Evolutionary conservation across 2,329 filamentous ascomycete genomes (phyloP), one percentile per base, ranked within the genome.

Genomic region (Trichoderma afroharzianum): DNA sequence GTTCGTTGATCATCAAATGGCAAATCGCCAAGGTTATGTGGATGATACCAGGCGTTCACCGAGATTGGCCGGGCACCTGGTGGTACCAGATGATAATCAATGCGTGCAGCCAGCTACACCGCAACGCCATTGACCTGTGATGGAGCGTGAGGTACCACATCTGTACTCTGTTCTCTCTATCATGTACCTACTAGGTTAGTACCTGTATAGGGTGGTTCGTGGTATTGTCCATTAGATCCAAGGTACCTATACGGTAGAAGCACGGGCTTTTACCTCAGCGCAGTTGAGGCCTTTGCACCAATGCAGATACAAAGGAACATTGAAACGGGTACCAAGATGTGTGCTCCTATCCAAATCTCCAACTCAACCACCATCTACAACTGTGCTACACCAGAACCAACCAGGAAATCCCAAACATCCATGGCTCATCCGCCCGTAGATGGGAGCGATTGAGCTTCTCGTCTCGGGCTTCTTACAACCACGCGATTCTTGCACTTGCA

Each of bases 1-100:
- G 63, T 67, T 67, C 50, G 63, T 39, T 58, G 33, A 67, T 67
- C 50, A 67, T n/a, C n/a, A n/a, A n/a, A n/a, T 28, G 26, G 39
- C 8, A 21, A n/a, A n/a, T 39, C n/a, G 33, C 11, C 21, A 18
- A 21, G 21, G 61, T 26, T 36, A 14, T 26, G 36, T 47, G 63
- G 30, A 36, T 26, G 24, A 9, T 55, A 15, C 63, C 61, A 63
- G 57, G 55, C 18, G 32, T 21, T 70, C 33, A 57, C 50, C 30
- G 68, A 63, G 68, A 70, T 33, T 70, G 68, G 59, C 24, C 57
- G 9, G 36, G 43, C 18, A 36, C 30, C 32, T 24, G n/a, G 30
- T 36, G 30, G 58, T 36, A 36, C 58, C 21, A 36, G 30, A 61
- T 39, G 58, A 36, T 36, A 14, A 36, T 12, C 58, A 39, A 24